Base-by-base conservation (phyloP, 257 asterid genomes). In the Apocynum venetum region DNA sequence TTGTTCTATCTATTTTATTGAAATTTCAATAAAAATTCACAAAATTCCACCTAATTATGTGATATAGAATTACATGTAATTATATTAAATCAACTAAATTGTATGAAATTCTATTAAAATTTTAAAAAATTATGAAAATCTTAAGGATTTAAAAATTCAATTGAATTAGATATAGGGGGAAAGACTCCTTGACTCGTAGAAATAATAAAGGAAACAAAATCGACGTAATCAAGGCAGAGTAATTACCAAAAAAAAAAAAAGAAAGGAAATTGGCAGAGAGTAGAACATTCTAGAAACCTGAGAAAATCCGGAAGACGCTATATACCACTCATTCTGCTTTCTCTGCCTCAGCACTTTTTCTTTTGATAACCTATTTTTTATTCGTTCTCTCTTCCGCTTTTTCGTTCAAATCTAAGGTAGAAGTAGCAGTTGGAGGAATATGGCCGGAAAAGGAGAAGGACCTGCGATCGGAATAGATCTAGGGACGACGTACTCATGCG, bases 381-480 rank as follows among this genome's bases (percentile, higher is more conserved):
- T 11, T 41, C 8, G 14, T 7, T 12, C 31, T 47, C 15, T 69
- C 10, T 25, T 1, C 41, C 4, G 20, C 4, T 31, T 6, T 17
- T 4, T 40, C 40, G 38, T 17, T 67, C 46, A n/a, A 3, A 40
- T 38, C 20, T 53, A n/a, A 43, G 49, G 2, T 11, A 56, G 9
- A 15, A 49, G 4, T 4, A 7, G 10, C 8, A 74, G 56, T 48
- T 11, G 12, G 25, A 77, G 12, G 25, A 77, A 36, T 38, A 85
- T 85, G 88, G 88, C 88, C n/a, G 86, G 86, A 13, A 84, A 81
- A 76, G 87, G 87, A 20, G 87, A 84, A 77, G 87, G 87, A 35
- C 82, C 85, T 5, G 85, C 87, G 3, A 82, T 84, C 72, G 88
- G 88, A 38, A 84, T 84, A 19, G 88, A 84, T 79, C 83, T 84